Evolutionary conservation across 208 protist genomes (phyloP), one percentile per base, ranked within the genome.

Genomic region (Acanthamoeba triangularis): DNA sequence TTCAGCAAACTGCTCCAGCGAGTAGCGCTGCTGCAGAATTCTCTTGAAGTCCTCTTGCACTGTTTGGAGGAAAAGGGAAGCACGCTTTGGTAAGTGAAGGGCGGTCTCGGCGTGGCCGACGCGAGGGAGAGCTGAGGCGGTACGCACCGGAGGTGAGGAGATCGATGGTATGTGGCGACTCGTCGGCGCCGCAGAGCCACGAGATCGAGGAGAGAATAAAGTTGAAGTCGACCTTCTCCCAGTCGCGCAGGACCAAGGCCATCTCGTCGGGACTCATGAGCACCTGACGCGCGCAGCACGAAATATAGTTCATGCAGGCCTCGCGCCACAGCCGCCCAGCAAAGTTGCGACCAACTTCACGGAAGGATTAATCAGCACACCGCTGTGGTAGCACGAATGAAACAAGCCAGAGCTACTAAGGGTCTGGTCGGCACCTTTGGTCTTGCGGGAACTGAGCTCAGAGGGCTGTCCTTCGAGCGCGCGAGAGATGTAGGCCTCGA

Each of bases 11-110:
- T 94, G 90, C 61, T 94, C 90, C 23, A 94, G 56, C 52, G 47
- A 54, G 54, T 28, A 65, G n/a, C 90, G 72, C 90, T 94, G 74
- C 90, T 47, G 44, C 56, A 94, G 44, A 35, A 82, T 61, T 13
- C 67, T 4, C 67, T 82, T 94, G n/a, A 94, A 69, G 14, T 69
- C 80, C 65, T 94, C 90, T 41, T 94, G 90, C 41, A 74, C 52
- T 69, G n/a, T 23, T 49, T 13, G 30, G 63, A 69, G 13, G 23
- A 69, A 69, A 28, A 33, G 10, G 10, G 10, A 13, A 72, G 2
- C 10, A 10, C 65, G n/a, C n/a, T n/a, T n/a, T 65, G 59, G 25
- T n/a, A 5, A n/a, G 59, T 65, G 20, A 65, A 28, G 59, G 20
- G 20, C 37, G 37, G 37, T 3, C 28, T 14, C 11, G 35, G 35